Base-by-base conservation (phyloP, 352 stramenopile species). In the Phytopythium cucurbitacearum region DNA sequence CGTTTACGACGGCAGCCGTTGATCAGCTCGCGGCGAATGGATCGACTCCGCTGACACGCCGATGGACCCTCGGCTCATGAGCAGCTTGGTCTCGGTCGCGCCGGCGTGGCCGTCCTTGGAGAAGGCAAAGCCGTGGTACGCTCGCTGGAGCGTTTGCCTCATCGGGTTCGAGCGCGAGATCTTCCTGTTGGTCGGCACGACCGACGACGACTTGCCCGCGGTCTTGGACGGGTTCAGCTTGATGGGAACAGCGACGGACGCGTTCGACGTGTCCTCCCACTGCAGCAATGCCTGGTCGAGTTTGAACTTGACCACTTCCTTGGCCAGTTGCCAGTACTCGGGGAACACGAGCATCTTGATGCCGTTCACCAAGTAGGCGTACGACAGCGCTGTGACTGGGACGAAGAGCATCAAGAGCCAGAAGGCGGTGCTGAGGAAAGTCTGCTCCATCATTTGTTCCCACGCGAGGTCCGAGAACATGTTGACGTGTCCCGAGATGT, bases 301-400 rank as follows among this genome's bases (percentile, higher is more conserved):
- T 4, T 79, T 59, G 45, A 89, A 89, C 44, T 89, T 89, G 46
- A 73, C 65, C 21, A 82, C 69, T 64, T 92, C 82, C 45, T 89
- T 89, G 9, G 78, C 76, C 13, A 92, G 69, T 13, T 92, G 77
- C 74, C 76, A 89, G 53, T 91, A 92, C 55, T 92, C 82, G 0
- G 80, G 82, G 10, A 73, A 87, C 48, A 89, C 72, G 4, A 66
- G 71, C 7, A 79, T 73, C 55, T 79, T 87, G 33, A 82, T 33
- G 11, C 67, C 72, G 50, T 77, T 84, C 16, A 73, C 43, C 40
- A 89, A 28, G 60, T 86, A 79, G 13, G 71, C 64, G 33, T 73
- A 75, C 52, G 62, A 71, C 7, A 92, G 74, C 32, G 74, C 56
- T 12, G 73, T 60, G 44, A 87, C 60, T 1, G 80, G 76, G 10